Base-by-base conservation (phyloP, 179 eudicot species). In the Drosera spatulata region DNA sequence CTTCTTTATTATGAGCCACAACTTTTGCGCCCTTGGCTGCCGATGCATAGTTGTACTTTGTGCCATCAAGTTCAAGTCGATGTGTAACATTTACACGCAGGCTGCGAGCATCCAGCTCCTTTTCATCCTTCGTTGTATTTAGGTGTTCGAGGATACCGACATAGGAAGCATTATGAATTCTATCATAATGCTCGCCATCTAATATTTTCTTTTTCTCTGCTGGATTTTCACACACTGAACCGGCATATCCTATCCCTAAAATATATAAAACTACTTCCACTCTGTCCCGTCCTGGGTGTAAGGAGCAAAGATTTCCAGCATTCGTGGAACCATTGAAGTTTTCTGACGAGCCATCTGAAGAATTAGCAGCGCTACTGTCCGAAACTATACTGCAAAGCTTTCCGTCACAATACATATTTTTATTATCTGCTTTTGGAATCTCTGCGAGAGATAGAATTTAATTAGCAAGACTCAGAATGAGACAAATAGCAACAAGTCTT, bases 11-110 rank as follows among this genome's bases (percentile, higher is more conserved):
- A 65, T 86, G 88, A 72, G 90, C 82, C 63, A 93, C 85, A 52
- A 93, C 85, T 71, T 93, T 93, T 38, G 99, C 97, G 56, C 99
- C 97, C 74, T 93, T n/a, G n/a, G n/a, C n/a, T n/a, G n/a, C n/a
- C n/a, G n/a, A n/a, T n/a, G n/a, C n/a, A n/a, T n/a, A n/a, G 65
- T 93, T 93, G 71, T 86, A 93, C 51, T 85, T 71, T 0, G 86
- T 79, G 14, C 99, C 99, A 74, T 91, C 99, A 33, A 88, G 90
- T 71, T 93, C 99, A 53, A 89, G 75, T 59, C 99, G 72, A 69
- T 85, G 95, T 33, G 87, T 78, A 50, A 84, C 62, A 59, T 79
- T 93, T n/a, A 69, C 78, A 52, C 69, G 70, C 53, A 53, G 79
- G 63, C 57, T 75, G 82, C n/a, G 65, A 8, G 77, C 40, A 12